Base-by-base conservation (phyloP, 2,329 filamentous ascomycete species). In the Penicillium expansum region DNA sequence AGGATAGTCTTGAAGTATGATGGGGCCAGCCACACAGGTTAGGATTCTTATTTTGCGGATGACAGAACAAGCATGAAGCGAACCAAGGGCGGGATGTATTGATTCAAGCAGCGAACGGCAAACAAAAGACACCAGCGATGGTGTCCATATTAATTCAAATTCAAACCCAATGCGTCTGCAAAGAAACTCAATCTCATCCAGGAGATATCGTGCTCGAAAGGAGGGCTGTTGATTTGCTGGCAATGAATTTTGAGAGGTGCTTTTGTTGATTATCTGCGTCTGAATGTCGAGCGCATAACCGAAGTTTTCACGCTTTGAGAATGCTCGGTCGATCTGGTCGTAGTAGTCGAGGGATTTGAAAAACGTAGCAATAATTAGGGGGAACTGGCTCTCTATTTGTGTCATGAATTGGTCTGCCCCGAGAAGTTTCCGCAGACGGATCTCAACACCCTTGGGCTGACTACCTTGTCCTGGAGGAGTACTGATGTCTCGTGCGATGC, bases 21-120 rank as follows among this genome's bases (percentile, higher is more conserved):
- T 81, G 0, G 84, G 72, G 0, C 91, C 92, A 27, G 91, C 88
- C 44, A 97, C 77, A 57, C 86, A 89, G 27, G 97, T 82, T 16
- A 97, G 76, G 9, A 97, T 83, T 33, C 92, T 84, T 45, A 97
- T 82, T 69, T 95, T 96, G 38, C 92, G 87, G 50, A 99, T 82
- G 4, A 96, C 86, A 1, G 91, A 88, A 70, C 91, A 94, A 37
- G 90, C 89, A 72, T 97, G 90, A 5, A 97, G 79, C 20, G 94
- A 89, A 0, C 94, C 95, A 6, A 97, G 78, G 0, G 92, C 90
- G 20, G 88, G 84, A 67, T 95, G 87, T 18, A 97, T 88, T 1
- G 87, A 88, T 69, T 91, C 89, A 53, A 99, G 79, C 3, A 99
- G 81, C 61, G 83, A 87, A 50, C 95, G 86, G 52, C 89, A 86